phyloP scores from a whole-genome alignment of 106 monocot genomes.

The Vanilla planifolia region DNA sequence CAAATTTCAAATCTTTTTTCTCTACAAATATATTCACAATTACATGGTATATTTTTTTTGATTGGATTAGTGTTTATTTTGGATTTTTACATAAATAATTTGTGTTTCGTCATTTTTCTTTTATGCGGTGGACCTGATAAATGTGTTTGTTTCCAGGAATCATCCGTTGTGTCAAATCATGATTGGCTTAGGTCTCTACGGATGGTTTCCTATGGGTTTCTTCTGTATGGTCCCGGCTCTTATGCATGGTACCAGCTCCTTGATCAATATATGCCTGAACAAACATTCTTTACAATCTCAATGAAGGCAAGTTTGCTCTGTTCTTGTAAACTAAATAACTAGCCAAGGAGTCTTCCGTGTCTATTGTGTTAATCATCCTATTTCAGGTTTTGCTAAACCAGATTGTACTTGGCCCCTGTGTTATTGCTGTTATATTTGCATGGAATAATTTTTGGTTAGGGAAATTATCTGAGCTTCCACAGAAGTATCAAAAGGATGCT shows the following conservation, averaged over 20 bases:
- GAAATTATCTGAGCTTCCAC: conserved; percentile 62
- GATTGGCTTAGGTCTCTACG: conserved; percentile 83
- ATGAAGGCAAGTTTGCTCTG: conserved; percentile 38
- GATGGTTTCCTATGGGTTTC: conserved; percentile 92
- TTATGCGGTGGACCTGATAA: neutral
- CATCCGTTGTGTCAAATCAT: conserved; percentile 39
- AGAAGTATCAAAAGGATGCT: conserved; percentile 86
- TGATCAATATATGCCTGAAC: conserved; percentile 66
- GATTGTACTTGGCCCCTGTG: conserved; percentile 92
- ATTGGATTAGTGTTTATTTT: too few relatives aligned
- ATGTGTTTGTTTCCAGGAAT: conserved; percentile 31
- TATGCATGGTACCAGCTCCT: conserved; percentile 88
- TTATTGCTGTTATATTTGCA: conserved; percentile 95
- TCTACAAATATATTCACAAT: too few relatives aligned
- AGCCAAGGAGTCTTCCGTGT: neutral
- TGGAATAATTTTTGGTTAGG: conserved; percentile 90
- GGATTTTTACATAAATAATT: too few relatives aligned
- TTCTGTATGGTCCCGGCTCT: conserved; percentile 92
- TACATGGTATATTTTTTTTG: too few relatives aligned
- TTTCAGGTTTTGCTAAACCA: conserved; percentile 87
- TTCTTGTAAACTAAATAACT: neutral
- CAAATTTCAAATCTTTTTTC: too few relatives aligned
- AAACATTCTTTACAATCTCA: conserved; percentile 54
- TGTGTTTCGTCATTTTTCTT: neutral
- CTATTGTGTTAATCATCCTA: neutral